Base-by-base conservation (phyloP, 2,329 filamentous ascomycete genomes). In the Sarocladium oryzae region DNA sequence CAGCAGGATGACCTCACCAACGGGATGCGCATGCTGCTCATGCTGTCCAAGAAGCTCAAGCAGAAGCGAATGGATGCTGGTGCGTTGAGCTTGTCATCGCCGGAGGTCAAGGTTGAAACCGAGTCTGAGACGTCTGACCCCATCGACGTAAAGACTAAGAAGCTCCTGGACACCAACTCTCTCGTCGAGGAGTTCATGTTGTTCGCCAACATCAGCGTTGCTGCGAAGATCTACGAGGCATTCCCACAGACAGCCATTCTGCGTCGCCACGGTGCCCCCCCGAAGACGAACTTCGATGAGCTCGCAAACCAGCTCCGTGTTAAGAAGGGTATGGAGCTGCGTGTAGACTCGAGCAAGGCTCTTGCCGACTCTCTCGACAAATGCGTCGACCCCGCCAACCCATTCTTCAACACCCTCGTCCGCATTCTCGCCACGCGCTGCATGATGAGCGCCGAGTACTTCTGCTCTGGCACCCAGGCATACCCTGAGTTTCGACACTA, bases 381-480 rank as follows among this genome's bases (percentile, higher is more conserved):
- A 30, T 99, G 93, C 66, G 77, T 86, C 45, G 91, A 96, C 63
- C 70, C 83, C 0, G 66, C 74, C 9, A 88, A 97, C 61, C 89
- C 92, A 24, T 99, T 96, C 75, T 97, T 99, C 80, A 99, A 99
- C 77, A 99, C 92, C 2, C 82, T 99, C 21, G 86, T 99, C 59
- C 89, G 93, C 65, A 96, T 99, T 70, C 88, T 99, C 74, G 93
- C 93, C 9, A 99, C 93, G 8, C 86, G 93, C 20, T 99, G 93
- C 79, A 99, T 99, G 93, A 96, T 96, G 77, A 93, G 89, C 51
- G 93, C 93, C 55, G 93, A 99, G 70, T 99, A 99, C 72, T 99
- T 99, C 71, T 93, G 88, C 71, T 88, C 92, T 0, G 93, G 93
- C 54, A 91, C 90, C 6, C 90, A 96, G 66, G 83, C 91, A 0